A percentile compares a stretch with the other conserved stretches of the same genome.
Conservation (phyloP, 2,329 filamentous ascomycete genomes). For the Parastagonospora avenae region DNA sequence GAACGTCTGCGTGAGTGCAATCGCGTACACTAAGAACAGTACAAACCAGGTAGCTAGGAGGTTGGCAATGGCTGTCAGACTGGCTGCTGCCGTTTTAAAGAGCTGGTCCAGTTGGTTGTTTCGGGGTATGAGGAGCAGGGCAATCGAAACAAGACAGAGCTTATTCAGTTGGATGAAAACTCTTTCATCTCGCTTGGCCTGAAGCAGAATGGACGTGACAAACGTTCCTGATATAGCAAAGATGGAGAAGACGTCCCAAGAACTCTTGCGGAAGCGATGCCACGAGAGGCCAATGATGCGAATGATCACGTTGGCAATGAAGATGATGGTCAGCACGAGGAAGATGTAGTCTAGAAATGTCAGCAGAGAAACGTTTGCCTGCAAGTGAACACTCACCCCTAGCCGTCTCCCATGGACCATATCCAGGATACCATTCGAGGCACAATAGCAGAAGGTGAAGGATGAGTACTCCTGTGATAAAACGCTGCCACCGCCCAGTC, state of each 20-base stretch:
- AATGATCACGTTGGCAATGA: conserved; percentile 80
- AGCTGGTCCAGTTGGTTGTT: conserved; percentile 97
- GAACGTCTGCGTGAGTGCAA: conserved; percentile 94
- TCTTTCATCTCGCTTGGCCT: conserved; percentile 61
- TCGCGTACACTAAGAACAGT: conserved; percentile 93
- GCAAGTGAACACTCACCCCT: conserved; percentile 54
- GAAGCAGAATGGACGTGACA: conserved; percentile 76
- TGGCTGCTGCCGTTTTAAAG: conserved; percentile 97
- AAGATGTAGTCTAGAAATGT: conserved; percentile 69
- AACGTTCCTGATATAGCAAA: conserved; percentile 80
- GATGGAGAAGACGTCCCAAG: conserved; percentile 93
- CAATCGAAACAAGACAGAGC: conserved; percentile 87
- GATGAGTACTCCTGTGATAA: conserved; percentile 78
- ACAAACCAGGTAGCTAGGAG: conserved; percentile 96
- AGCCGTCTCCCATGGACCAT: conserved; percentile 69
- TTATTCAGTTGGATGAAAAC: conserved; percentile 87
- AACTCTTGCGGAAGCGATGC: conserved; percentile 87
- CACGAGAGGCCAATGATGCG: conserved; percentile 89
- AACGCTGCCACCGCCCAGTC: conserved; percentile 86
- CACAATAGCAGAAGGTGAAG: conserved; percentile 83
- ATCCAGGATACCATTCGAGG: conserved; percentile 82
- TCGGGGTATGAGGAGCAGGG: conserved; percentile 87
- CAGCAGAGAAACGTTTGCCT: not conserved
- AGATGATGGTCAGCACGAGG: conserved; percentile 79
- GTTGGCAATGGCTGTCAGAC: conserved; percentile 87